A percentile compares a stretch with the other conserved stretches of the same genome.
Evolutionary conservation across 176 grass and related monocot species (phyloP).

Genomic region (Raddia guianensis): DNA sequence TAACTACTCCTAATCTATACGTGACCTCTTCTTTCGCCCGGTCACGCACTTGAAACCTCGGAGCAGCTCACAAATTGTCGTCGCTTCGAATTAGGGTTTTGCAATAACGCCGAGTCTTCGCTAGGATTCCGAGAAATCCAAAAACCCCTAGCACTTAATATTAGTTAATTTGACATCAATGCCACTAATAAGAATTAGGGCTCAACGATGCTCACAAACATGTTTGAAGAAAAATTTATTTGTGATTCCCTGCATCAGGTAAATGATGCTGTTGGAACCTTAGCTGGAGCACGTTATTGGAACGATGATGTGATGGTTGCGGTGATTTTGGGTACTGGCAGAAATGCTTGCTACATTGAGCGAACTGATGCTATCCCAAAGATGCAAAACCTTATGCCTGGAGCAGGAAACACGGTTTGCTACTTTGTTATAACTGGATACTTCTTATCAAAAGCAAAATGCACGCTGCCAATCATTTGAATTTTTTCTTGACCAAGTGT

Average conservation of each 20-base stretch:
- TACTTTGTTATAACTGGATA: not conserved
- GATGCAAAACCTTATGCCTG: slow-evolving; percentile 18
- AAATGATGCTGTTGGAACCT: slow-evolving; percentile 44
- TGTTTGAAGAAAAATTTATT: not conserved
- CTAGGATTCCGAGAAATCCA: no score
- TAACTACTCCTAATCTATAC: no score
- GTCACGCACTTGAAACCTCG: no score
- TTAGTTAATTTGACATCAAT: no score
- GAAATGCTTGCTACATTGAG: slow-evolving; percentile 64
- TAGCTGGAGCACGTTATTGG: slow-evolving; percentile 49
- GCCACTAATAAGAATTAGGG: no score
- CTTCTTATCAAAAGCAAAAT: not conserved
- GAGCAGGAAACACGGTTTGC: slow-evolving; percentile 51
- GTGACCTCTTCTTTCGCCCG: no score
- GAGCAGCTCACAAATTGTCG: no score
- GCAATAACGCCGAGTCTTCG: no score
- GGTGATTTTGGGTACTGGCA: slow-evolving; percentile 61
- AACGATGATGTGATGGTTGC: slow-evolving; percentile 46
- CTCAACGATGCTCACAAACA: no score
- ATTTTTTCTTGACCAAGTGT: not conserved
- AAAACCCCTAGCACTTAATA: no score
- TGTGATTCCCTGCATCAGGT: slow-evolving; percentile 18
- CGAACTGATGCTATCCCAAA: slow-evolving; percentile 40
- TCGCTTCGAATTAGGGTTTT: no score
- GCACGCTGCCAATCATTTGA: not conserved